Conservation (phyloP, 805 yeast species). For the Kodamaea lidongshanica region DNA sequence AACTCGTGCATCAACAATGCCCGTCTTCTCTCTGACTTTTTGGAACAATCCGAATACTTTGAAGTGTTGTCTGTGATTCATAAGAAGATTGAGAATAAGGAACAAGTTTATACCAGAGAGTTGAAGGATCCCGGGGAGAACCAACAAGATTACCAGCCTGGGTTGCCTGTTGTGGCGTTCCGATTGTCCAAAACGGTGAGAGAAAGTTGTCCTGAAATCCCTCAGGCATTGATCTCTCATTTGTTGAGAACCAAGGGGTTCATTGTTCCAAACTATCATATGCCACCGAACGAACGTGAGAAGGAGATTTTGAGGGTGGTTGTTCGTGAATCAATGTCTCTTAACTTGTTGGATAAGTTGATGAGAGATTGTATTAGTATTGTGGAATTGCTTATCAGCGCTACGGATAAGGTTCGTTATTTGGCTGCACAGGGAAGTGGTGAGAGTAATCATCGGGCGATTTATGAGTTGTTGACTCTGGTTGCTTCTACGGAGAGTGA, state of each 20-base stretch:
- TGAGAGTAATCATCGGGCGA: constrained; percentile 26
- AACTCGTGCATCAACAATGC: constrained; percentile 65
- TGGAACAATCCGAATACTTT: constrained; percentile 61
- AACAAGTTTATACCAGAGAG: constrained; percentile 14
- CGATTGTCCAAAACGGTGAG: constrained; percentile 56
- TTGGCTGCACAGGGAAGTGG: constrained; percentile 13
- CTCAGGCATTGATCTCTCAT: constrained; percentile 69
- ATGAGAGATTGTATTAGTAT: constrained; percentile 54
- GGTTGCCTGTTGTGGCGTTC: constrained; percentile 88
- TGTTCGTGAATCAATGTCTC: constrained; percentile 62
- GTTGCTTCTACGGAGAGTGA: constrained; percentile 53
- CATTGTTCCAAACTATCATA: constrained; percentile 73
- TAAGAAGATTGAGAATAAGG: constrained; percentile 37
- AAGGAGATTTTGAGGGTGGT: constrained; percentile 80
- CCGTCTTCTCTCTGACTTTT: constrained; percentile 53
- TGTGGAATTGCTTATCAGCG: constrained; percentile 46
- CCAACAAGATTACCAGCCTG: constrained; percentile 51
- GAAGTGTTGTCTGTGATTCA: constrained; percentile 76
- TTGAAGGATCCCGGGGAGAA: constrained; percentile 9
- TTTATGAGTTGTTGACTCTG: constrained; percentile 45
- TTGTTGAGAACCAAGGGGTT: constrained; percentile 49
- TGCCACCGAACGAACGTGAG: constrained; percentile 55
- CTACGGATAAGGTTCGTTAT: constrained; percentile 38
- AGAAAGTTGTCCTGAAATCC: constrained; percentile 66
- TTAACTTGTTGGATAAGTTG: constrained; percentile 31